Base-by-base conservation (phyloP, 805 yeast genomes). In the Saccharomycopsis fibuligera region DNA sequence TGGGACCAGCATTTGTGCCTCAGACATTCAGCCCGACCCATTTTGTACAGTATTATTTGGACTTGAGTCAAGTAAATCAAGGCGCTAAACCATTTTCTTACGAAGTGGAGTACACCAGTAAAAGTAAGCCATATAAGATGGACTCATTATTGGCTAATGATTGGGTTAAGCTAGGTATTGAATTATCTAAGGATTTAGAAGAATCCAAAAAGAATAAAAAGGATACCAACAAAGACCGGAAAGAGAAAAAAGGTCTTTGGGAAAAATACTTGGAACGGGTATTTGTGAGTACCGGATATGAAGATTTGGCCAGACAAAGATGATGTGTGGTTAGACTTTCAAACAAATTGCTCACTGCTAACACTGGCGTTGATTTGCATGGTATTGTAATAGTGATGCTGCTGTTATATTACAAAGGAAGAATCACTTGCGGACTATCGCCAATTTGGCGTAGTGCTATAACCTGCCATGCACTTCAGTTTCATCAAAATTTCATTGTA, bases 1-100 rank as follows among this genome's bases (percentile, higher is more conserved):
- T 81, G 35, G 96, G 96, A 0, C 96, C 96, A 2, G 96, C 83
- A 0, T 86, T 82, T 60, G 64, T 66, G 2, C 76, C 81, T 1
- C 95, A 86, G 66, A 60, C 79, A 29, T 85, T 85, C 56, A 72
- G 91, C 0, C 96, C 96, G 0, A 73, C 75, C 35, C 68, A 78
- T 51, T 88, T 81, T 63, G 79, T 79, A 1, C 95, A 86, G 60
- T 86, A 82, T 61, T 87, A 68, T 61, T 73, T 81, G n/a, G 86
- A 87, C 61, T 68, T 87, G 52, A 57, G 21, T 1, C 54, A 63
- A 9, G 69, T 79, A 40, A 78, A 79, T 52, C 53, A 61, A 3
- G 74, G 69, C 3, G 56, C 66, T 21, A 66, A 72, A 55, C 62
- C 68, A 16, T 83, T 86, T 55, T 67, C 62, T 5, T 86, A 72